Evolutionary conservation across 2,329 filamentous ascomycete species (phyloP).

Genomic region (Beauveria varroae): DNA sequence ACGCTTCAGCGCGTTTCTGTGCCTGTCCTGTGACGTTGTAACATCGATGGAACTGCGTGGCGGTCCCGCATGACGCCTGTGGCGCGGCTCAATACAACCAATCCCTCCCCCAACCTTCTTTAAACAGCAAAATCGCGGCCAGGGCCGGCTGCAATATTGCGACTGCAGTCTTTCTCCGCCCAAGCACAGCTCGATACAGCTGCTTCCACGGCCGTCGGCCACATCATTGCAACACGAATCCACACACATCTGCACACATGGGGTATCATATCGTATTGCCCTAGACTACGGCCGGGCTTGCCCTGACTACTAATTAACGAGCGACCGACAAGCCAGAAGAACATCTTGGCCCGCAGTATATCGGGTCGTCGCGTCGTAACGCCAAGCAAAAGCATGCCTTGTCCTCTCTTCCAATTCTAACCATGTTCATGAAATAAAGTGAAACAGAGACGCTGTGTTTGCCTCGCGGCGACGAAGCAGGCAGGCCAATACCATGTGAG

Average conservation of each 20-base stretch:
- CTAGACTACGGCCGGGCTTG: constrained; percentile 29
- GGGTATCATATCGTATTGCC: constrained; percentile 18
- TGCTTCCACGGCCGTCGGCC: too few species aligned
- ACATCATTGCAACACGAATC: too few species aligned
- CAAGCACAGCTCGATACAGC: too few species aligned
- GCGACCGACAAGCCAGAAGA: constrained; percentile 27
- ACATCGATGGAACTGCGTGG: too few species aligned
- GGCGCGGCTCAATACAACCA: too few species aligned
- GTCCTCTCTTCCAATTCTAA: not conserved
- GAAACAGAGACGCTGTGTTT: not conserved
- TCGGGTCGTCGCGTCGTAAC: constrained; percentile 16
- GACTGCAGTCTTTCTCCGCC: too few species aligned
- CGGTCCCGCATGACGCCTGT: too few species aligned
- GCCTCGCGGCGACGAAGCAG: constrained; percentile 2
- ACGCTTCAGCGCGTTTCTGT: not conserved
- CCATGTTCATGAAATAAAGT: not conserved
- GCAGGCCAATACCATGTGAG: not conserved
- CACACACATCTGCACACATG: not conserved
- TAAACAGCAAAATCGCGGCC: too few species aligned
- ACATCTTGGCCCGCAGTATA: constrained; percentile 23
- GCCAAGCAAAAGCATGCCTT: constrained; percentile 8
- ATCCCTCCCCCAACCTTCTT: too few species aligned
- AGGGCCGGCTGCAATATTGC: too few species aligned
- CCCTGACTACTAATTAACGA: constrained; percentile 22
- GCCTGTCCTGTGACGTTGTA: too few species aligned